Conservation (phyloP, 257 asterid species). For the Cynanchum wilfordii region DNA sequence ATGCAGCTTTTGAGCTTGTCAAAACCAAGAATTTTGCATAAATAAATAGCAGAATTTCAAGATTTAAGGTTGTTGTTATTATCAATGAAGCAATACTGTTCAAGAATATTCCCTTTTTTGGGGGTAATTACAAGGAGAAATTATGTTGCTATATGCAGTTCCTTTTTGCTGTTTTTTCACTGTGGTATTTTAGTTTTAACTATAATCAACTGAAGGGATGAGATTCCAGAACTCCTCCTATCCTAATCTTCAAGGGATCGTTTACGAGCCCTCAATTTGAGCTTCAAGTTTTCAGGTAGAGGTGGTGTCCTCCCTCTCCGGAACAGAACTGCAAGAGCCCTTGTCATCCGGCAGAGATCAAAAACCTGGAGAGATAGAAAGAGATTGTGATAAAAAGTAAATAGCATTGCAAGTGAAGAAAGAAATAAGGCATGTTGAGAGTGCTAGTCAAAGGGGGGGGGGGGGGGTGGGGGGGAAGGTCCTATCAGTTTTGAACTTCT, state of each 20-base stretch:
- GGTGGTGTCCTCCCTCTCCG: conserved; percentile 83
- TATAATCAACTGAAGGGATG: neutral
- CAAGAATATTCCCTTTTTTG: neutral
- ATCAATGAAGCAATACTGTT: neutral
- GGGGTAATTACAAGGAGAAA: neutral
- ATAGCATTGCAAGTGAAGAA: neutral
- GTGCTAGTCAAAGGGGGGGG: neutral
- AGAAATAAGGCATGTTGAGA: neutral
- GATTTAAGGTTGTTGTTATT: neutral
- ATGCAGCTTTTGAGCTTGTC: neutral
- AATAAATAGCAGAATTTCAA: neutral
- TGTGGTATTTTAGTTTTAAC: neutral
- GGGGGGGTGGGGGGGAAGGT: neutral
- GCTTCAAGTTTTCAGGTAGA: conserved; percentile 74
- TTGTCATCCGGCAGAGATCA: conserved; percentile 73
- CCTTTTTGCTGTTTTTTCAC: neutral
- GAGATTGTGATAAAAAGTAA: conserved; percentile 2
- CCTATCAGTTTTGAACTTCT: conserved; percentile 21
- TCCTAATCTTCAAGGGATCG: conserved; percentile 85
- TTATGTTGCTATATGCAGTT: conserved; percentile 11
- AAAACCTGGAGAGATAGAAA: conserved; percentile 53
- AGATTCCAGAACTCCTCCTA: conserved; percentile 30
- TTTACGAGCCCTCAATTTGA: conserved; percentile 67
- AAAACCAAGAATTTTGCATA: neutral
- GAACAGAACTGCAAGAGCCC: conserved; percentile 83